Base-by-base conservation (phyloP, 2,329 filamentous ascomycete genomes). In the Xylariaceae sp. region DNA sequence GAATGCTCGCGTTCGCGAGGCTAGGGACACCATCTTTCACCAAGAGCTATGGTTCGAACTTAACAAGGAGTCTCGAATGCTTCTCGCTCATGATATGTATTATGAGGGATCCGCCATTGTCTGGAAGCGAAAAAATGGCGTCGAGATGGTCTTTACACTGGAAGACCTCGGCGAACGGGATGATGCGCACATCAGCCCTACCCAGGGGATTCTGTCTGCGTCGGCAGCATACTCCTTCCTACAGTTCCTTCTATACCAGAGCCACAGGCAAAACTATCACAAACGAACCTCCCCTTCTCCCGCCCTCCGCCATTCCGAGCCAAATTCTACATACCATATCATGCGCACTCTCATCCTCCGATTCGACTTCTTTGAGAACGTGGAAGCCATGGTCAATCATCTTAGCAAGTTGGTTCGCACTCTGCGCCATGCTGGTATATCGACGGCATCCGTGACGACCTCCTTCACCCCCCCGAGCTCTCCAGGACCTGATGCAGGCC, bases 1-100 rank as follows among this genome's bases (percentile, higher is more conserved):
- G 7, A 78, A 87, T 49, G 70, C 78, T 19, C 73, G 81, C 8
- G 85, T 94, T 21, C 75, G 82, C 13, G 77, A 85, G 51, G 84
- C 86, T 2, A 74, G 86, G 40, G 84, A 92, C 59, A 87, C 84
- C 34, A 71, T 90, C 14, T 88, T 86, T 52, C 80, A 85, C 18
- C 82, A 89, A 56, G 92, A 98, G 58, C 67, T 98, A 2, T 96
- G 88, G 74, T 81, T 94, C 51, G 92, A 98, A 62, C 70, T 97
- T 43, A 81, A 83, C 36, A 76, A 87, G 13, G 92, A 98, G 63
- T 81, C 85, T 0, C 82, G 88, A 12, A 73, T 73, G 0, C 68
- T 95, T 15, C 72, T 82, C 3, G 78, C 81, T 9, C 81, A 85
- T 44, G 78, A 82, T 8, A 81, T 96, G 9, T 74, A 73, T 17